A percentile compares a stretch with the other conserved stretches of the same genome.
These are phyloP conservation scores for Gliomastix tumulicola DNA, from an alignment of 2,329 filamentous ascomycete species.

Conservation along the genomic window DNA sequence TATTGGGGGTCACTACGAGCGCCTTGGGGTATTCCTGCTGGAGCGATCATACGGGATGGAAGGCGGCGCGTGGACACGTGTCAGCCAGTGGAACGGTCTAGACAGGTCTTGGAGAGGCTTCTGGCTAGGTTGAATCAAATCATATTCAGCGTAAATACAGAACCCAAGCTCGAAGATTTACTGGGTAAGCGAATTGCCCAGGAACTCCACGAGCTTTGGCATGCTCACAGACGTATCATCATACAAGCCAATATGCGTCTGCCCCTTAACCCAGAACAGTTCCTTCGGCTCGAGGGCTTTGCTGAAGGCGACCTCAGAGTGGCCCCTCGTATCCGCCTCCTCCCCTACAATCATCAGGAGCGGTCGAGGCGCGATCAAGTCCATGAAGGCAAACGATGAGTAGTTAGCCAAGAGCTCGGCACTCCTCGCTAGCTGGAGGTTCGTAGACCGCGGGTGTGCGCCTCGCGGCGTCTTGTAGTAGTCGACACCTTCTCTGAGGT, in stretches of 20 bases:
- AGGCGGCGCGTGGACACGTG: no score
- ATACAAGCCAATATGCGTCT: constrained; percentile 9
- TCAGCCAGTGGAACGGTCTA: no score
- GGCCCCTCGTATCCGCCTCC: constrained; percentile 6
- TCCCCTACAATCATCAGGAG: constrained; percentile 9
- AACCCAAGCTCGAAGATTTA: no score
- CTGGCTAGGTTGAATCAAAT: no score
- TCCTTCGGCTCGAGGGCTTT: constrained; percentile 9
- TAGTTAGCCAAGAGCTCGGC: constrained; percentile 6
- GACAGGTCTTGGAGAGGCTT: no score
- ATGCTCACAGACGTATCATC: constrained; percentile 5
- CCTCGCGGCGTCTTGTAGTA: constrained; percentile 10
- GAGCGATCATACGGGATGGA: no score
- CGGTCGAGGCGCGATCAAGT: constrained; percentile 8
- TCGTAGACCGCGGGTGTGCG: constrained; percentile 5
- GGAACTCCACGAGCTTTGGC: constrained; percentile 14
- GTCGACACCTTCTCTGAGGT: neutral
- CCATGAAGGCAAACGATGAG: constrained; percentile 6
- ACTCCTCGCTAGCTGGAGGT: constrained; percentile 4
- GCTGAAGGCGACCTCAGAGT: constrained; percentile 5
- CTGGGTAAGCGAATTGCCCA: no score
- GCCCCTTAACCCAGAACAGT: constrained; percentile 6
- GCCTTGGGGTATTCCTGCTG: neutral
- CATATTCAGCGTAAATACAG: no score
- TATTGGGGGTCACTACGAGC: neutral